Base-by-base conservation (phyloP, 257 asterid species). In the Ajuga chamaepitys region DNA sequence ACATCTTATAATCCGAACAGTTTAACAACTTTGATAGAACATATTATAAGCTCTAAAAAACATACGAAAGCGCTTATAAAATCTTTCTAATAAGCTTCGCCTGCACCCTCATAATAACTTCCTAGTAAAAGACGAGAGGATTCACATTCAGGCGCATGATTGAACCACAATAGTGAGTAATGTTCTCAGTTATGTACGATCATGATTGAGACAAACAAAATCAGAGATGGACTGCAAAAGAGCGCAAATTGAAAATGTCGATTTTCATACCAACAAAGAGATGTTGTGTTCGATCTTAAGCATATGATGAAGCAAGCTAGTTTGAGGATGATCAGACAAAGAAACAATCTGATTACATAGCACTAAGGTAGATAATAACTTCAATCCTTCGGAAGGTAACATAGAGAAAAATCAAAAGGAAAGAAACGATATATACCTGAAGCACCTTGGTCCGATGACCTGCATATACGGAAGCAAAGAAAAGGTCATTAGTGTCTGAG, bases 381-480 rank as follows among this genome's bases (percentile, higher is more conserved):
- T 46, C 14, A 45, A 51, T 12, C 21, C n/a, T n/a, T n/a, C n/a
- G n/a, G n/a, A n/a, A n/a, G n/a, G n/a, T n/a, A n/a, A n/a, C n/a
- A n/a, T n/a, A n/a, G n/a, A n/a, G 12, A 17, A 25, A 64, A 17
- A 17, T 32, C 51, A 16, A 54, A 26, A 57, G 18, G 58, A 64
- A 64, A 56, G 58, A 61, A 62, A 53, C 30, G 64, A 44, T 59
- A 77, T 70, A 52, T 81, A 90, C 97, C 89, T 61, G 96, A 82
- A 70, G 80, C 58, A 25, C 84, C 79, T 74, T 80, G 95, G 64
- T 82, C 91, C 0, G 91, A 86, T 41, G 89, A 58, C 84, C 98
- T 91, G 95, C 82, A 74, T 46, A 41, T 17, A 70, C 30, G 21
- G 70, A 46, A 17, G 21, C 11, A 20, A 70, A 73, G 20, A 37